phyloP scores from a whole-genome alignment of 805 yeast species.

The Suhomyces kilbournensis region DNA sequence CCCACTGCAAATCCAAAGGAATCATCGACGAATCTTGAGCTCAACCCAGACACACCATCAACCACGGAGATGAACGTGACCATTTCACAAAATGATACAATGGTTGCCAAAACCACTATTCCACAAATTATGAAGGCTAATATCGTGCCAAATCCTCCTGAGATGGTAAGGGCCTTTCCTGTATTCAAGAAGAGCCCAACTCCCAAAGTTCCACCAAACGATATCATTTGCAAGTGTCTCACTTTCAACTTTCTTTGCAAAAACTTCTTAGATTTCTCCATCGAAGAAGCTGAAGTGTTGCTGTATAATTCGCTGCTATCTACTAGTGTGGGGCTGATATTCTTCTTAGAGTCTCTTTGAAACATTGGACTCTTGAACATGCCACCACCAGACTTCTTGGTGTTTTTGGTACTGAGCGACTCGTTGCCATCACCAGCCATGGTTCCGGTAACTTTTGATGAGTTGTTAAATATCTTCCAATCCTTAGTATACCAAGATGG shows the following conservation, averaged over 20 bases:
- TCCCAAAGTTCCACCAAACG: conserved; percentile 76
- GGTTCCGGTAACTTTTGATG: not conserved
- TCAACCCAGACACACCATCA: conserved; percentile 73
- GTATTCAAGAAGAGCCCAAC: conserved; percentile 69
- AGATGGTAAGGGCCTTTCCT: conserved; percentile 69
- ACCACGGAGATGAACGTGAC: conserved; percentile 75
- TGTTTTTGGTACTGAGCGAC: conserved; percentile 1
- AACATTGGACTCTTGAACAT: not conserved
- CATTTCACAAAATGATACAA: conserved; percentile 78
- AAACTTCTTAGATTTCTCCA: conserved; percentile 8
- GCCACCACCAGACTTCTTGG: conserved; percentile 1
- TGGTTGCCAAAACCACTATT: conserved; percentile 60
- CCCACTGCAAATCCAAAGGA: conserved; percentile 76
- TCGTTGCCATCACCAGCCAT: conserved; percentile 1
- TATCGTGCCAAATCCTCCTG: conserved; percentile 76
- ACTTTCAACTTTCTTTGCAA: conserved; percentile 60
- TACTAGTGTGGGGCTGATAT: not conserved
- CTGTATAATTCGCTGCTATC: not conserved
- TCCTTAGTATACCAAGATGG: conserved; percentile 13
- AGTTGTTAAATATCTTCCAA: conserved; percentile 3
- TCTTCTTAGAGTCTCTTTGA: conserved; percentile 1
- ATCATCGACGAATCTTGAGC: conserved; percentile 73
- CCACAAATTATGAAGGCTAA: conserved; percentile 67
- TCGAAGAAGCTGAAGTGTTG: not conserved
- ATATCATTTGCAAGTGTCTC: conserved; percentile 73